Evolutionary conservation across 768 basidiomycete species (phyloP).

Genomic region (Suillus americanus): DNA sequence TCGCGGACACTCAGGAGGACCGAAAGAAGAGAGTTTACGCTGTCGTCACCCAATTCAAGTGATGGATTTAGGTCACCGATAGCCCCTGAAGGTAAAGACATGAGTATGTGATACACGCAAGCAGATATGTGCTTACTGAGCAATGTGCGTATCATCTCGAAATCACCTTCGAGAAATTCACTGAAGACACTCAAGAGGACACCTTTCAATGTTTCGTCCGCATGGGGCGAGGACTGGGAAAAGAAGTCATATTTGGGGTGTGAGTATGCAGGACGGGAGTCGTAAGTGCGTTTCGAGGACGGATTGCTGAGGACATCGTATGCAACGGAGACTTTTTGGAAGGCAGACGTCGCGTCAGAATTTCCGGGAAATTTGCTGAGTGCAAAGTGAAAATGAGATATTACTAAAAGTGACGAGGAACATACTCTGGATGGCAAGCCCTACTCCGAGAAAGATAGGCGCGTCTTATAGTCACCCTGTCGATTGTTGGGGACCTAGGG

Average conservation of each 20-base stretch:
- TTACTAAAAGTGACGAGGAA: slow-evolving; percentile 14
- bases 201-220: slow-evolving; percentile 78
- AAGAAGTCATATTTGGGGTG: slow-evolving; percentile 50
- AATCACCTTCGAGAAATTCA: slow-evolving; percentile 83
- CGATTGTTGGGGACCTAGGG: slow-evolving; percentile 45
- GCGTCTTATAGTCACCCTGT: slow-evolving; percentile 63
- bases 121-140: slow-evolving; percentile 52
- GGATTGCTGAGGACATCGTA: slow-evolving; percentile 81
- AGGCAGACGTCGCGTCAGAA: slow-evolving; percentile 77
- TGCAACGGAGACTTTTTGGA: slow-evolving; percentile 84
- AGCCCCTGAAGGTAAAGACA: slow-evolving; percentile 46
- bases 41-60: slow-evolving; percentile 73
- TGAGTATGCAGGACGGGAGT: slow-evolving; percentile 48
- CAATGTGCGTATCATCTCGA: slow-evolving; percentile 79
- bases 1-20: slow-evolving; percentile 71
- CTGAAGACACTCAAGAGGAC: slow-evolving; percentile 75
- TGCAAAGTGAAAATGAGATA: slow-evolving; percentile 9
- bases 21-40: slow-evolving; percentile 72
- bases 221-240: slow-evolving; percentile 50
- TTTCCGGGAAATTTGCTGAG: slow-evolving; percentile 75
- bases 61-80: slow-evolving; percentile 81
- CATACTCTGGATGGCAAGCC: slow-evolving; percentile 86
- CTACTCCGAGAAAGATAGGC: slow-evolving; percentile 76
- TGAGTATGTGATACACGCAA: not conserved
- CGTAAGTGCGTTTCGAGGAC: slow-evolving; percentile 65